Base-by-base conservation (phyloP, 1,284 basidiomycete species). In the Hymenochaete sp. region DNA sequence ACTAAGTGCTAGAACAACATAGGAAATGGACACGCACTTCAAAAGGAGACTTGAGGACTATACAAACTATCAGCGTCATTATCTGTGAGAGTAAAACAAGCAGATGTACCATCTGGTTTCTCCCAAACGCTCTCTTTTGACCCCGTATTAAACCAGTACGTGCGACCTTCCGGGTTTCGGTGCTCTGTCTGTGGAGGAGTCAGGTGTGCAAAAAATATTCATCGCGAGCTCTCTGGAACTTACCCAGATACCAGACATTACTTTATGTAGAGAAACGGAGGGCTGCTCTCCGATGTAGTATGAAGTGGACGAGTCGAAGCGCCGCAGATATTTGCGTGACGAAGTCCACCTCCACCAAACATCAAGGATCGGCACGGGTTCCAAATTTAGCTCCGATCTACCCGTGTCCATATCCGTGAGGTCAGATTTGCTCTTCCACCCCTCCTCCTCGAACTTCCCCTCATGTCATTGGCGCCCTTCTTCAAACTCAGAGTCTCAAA, bases 71-170 rank as follows among this genome's bases (percentile, higher is more conserved):
- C 22, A 55, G 51, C 47, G 18, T 35, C 16, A 28, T 11, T 39
- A 21, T 38, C 35, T 6, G 5, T 4, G 32, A 35, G 21, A n/a
- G 14, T 35, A 6, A n/a, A n/a, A 35, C 8, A 35, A 35, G 32
- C 25, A 44, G 14, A 55, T 66, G 40, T 55, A 85, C 83, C 85
- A 62, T 89, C 86, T 54, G 85, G 86, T 57, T 89, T 89, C 64
- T 89, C 85, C 85, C 85, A 89, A 49, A 89, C 86, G 62, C 85
- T 89, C 57, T 85, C 81, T 53, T 76, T 74, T 1, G 77, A 80
- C 9, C 66, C 70, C 0, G 83, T 81, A 56, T 89, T 88, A 65
- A 87, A 90, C 87, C 86, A 90, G 55, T 90, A 90, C 0, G 84
- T 87, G 7, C 86, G 73, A 22, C 87, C 87, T 59, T 89, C 86